Percentiles rank a stretch among this genome's conserved stretches.
Conservation (phyloP, 257 asterid genomes). For the Apocynum venetum region DNA sequence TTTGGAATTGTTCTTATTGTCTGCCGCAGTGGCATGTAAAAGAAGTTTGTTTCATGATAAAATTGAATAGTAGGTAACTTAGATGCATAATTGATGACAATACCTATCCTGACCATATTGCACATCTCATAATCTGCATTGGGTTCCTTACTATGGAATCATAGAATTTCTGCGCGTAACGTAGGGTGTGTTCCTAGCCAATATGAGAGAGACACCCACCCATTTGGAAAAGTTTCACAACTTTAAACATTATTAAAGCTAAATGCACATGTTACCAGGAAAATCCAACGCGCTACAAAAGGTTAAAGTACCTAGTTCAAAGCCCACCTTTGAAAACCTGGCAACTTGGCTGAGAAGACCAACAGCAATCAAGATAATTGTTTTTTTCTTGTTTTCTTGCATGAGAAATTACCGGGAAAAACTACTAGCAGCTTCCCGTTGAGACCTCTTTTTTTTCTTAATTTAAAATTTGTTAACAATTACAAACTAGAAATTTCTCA, state of each 20-base stretch:
- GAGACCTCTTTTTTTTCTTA: not conserved
- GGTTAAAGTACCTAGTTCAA: slow-evolving; percentile 2
- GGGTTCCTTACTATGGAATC: not conserved
- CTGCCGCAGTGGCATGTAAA: slow-evolving; percentile 32
- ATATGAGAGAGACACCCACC: no score
- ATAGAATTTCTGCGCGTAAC: slow-evolving; percentile 1
- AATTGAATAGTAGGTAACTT: not conserved
- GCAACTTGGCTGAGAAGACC: slow-evolving; percentile 92
- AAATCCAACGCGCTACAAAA: not conserved
- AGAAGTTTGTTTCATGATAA: not conserved
- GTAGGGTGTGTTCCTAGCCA: no score
- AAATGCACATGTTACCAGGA: not conserved
- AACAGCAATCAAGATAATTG: slow-evolving; percentile 22
- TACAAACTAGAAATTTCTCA: not conserved
- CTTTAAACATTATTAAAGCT: not conserved
- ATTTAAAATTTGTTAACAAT: not conserved
- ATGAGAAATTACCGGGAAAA: not conserved
- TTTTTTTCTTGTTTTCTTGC: no score
- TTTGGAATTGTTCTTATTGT: slow-evolving; percentile 42
- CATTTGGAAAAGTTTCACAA: slow-evolving; percentile 6
- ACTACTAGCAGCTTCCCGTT: not conserved
- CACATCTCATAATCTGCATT: not conserved
- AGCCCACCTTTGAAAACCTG: slow-evolving; percentile 60
- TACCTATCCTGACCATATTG: not conserved
- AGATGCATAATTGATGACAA: not conserved